A percentile compares a stretch with the other conserved stretches of the same genome.
Conservation (phyloP, 2,329 filamentous ascomycete species). For the Xylariaceae sp. region DNA sequence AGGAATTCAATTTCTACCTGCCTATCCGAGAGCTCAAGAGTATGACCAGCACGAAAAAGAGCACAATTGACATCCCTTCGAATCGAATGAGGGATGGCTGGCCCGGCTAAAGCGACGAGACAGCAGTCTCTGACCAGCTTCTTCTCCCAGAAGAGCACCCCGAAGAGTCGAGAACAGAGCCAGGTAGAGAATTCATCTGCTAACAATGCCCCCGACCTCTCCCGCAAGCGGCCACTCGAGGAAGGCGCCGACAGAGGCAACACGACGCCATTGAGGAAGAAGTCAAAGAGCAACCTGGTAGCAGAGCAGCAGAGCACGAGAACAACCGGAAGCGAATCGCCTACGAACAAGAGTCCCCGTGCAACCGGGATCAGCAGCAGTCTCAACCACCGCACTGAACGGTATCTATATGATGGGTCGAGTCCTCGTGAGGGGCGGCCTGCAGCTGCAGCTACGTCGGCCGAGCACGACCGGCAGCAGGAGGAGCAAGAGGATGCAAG, state of each 20-base stretch:
- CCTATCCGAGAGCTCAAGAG: constrained; percentile 4
- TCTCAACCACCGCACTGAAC: constrained; percentile 41
- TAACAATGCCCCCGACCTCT: constrained; percentile 22
- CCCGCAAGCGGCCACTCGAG: constrained; percentile 48
- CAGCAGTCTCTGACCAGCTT: constrained; percentile 84
- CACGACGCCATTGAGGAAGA: constrained; percentile 41
- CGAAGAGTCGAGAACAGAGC: constrained; percentile 10
- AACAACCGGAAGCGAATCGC: constrained; percentile 34
- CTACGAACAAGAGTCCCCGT: constrained; percentile 13
- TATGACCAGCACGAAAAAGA: constrained; percentile 3
- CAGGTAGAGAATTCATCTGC: constrained; percentile 23
- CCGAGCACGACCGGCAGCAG: no score
- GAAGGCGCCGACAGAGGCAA: constrained; percentile 43
- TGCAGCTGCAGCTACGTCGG: constrained; percentile 32
- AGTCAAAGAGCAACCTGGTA: constrained; percentile 38
- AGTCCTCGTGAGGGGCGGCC: constrained; percentile 38
- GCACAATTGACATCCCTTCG: constrained; percentile 1
- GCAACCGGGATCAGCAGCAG: constrained; percentile 20
- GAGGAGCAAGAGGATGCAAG: constrained; percentile 46
- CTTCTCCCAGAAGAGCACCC: constrained; percentile 55
- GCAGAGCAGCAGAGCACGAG: constrained; percentile 36
- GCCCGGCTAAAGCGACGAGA: constrained; percentile 50
- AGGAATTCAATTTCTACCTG: not conserved
- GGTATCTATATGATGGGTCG: constrained; percentile 46
- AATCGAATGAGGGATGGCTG: constrained; percentile 29